Conservation (phyloP, 1,139 yeast genomes). For the Yamadazyma trypodendri region DNA sequence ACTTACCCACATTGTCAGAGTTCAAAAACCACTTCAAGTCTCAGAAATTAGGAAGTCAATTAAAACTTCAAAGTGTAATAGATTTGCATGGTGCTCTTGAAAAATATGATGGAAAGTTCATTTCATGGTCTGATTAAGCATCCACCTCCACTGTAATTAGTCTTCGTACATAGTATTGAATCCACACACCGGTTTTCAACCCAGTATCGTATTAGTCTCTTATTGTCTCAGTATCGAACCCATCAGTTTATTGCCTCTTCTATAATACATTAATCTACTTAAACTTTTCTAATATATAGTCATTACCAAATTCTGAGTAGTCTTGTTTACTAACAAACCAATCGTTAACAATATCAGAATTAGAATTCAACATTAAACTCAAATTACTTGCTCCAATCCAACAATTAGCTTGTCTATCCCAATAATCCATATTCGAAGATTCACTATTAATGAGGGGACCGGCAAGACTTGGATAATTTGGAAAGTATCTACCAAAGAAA, state of each 20-base stretch:
- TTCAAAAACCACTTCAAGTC: constrained; percentile 59
- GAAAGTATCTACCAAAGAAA: constrained; percentile 44
- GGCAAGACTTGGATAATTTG: constrained; percentile 34
- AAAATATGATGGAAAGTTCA: constrained; percentile 53
- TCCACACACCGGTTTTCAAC: background rate
- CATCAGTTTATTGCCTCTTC: background rate
- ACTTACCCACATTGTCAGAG: constrained; percentile 67
- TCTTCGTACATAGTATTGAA: constrained; percentile 2
- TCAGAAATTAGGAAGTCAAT: constrained; percentile 63
- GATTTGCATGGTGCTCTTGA: constrained; percentile 62
- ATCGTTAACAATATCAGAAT: constrained; percentile 46
- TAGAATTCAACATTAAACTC: constrained; percentile 47
- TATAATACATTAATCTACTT: constrained; percentile 25
- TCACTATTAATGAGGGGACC: constrained; percentile 7
- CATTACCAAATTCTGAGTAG: constrained; percentile 61
- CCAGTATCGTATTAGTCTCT: too few relatives aligned
- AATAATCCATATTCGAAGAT: constrained; percentile 33
- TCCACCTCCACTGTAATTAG: constrained; percentile 1
- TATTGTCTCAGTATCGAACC: background rate
- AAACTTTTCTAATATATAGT: constrained; percentile 53
- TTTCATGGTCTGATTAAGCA: constrained; percentile 50
- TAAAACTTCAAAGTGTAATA: constrained; percentile 55
- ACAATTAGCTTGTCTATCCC: constrained; percentile 57
- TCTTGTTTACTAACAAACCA: constrained; percentile 59
- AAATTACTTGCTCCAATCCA: constrained; percentile 72